Evolutionary conservation across 1,284 basidiomycete species (phyloP), one percentile per base, ranked within the genome.

Genomic region (Anthracocystis panici-leucophaei): DNA sequence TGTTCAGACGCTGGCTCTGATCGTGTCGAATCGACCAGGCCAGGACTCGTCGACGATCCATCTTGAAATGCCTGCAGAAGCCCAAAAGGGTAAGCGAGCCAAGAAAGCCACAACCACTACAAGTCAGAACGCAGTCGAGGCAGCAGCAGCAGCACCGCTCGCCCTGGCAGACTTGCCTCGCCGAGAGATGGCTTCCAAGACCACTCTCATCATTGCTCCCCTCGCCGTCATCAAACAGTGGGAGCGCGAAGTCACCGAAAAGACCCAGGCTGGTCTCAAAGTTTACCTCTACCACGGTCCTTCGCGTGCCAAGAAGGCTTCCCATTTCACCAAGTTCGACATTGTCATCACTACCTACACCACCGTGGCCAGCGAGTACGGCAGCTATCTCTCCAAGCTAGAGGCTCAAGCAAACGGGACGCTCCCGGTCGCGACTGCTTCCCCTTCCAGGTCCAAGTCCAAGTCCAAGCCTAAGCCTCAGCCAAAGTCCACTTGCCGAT

Each of bases 11-110:
- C 97, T 97, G 48, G 90, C 95, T 83, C 89, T 98, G 48, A 87
- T 98, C 62, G 93, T 96, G 1, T 95, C 95, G 0, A 96, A 97
- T 79, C 87, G 97, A 11, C 94, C 95, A 0, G 94, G 74, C 20
- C 57, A 62, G 20, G 55, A 64, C 10, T n/a, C 95, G 92, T 78
- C 95, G 93, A 0, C 89, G 95, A 4, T 95, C 92, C 53, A 95
- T 95, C 7, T 87, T 7, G 53, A 70, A 1, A 31, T 62, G 14
- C 59, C 58, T 12, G 38, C 65, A n/a, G 61, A 65, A 8, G 38
- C 46, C 7, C 58, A 57, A 10, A 25, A 57, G 33, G 8, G 42
- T 16, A 63, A 67, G 38, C 52, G 56, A 11, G 56, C 49, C 31
- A 71, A 64, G 42, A 64, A 71, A 12, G 29, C 54, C 9, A 29